phyloP scores from a whole-genome alignment of 352 stramenopile species.

The Globisporangium rhizosaccharum region DNA sequence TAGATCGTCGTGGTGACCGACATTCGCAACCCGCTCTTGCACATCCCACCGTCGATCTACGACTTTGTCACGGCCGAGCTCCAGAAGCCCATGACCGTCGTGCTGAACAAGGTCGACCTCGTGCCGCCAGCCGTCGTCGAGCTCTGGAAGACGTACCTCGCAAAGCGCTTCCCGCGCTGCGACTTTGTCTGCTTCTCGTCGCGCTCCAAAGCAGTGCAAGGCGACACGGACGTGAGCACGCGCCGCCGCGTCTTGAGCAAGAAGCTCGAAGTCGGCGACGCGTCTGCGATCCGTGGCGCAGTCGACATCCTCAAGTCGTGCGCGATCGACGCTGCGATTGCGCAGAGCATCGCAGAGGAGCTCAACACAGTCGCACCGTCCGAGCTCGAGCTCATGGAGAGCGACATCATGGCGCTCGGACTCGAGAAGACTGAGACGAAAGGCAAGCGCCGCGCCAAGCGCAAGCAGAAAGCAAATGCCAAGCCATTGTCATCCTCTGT shows the following conservation, averaged over 20 bases:
- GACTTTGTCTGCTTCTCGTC: slow-evolving; percentile 76
- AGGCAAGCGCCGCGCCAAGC: slow-evolving; percentile 37
- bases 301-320: slow-evolving; percentile 68
- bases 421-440: slow-evolving; percentile 17
- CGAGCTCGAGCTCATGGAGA: slow-evolving; percentile 24
- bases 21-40: slow-evolving; percentile 74
- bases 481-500: slow-evolving; percentile 2
- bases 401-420: slow-evolving; percentile 2
- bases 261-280: slow-evolving; percentile 72
- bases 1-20: slow-evolving; percentile 67
- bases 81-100: slow-evolving; percentile 72
- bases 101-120: slow-evolving; percentile 86
- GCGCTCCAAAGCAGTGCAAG: slow-evolving; percentile 63
- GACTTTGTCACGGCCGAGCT: slow-evolving; percentile 70
- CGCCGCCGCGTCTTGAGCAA: slow-evolving; percentile 74
- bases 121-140: slow-evolving; percentile 52
- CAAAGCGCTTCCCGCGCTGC: slow-evolving; percentile 56
- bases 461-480: slow-evolving; percentile 46
- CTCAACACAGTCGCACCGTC: slow-evolving; percentile 34
- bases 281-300: slow-evolving; percentile 55
- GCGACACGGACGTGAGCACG: slow-evolving; percentile 57
- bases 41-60: slow-evolving; percentile 78
- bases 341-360: slow-evolving; percentile 56
- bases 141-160: slow-evolving; percentile 63
- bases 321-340: slow-evolving; percentile 42